Evolutionary conservation across 2,329 filamentous ascomycete species (phyloP).

Genomic region (Exophiala sp.): DNA sequence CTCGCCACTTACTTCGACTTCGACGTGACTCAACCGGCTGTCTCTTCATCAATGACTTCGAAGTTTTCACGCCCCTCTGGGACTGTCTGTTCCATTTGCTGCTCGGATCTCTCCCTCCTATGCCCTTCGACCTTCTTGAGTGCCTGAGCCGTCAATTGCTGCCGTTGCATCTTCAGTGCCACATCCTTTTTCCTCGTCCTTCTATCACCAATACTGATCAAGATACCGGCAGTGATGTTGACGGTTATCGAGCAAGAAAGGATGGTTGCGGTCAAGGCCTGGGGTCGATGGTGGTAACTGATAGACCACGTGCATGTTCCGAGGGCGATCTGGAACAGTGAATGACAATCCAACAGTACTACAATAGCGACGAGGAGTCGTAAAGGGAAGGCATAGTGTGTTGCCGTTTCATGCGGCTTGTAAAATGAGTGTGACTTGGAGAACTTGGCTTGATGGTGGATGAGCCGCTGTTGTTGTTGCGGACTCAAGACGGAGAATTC

Average conservation of each 20-base stretch:
- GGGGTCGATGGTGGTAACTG: conserved; percentile 63
- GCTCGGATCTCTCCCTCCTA: conserved; percentile 20
- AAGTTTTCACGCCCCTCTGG: conserved; percentile 10
- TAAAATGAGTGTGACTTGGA: conserved; percentile 83
- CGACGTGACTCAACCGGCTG: conserved; percentile 11
- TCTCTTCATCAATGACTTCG: conserved; percentile 24
- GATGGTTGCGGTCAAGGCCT: conserved; percentile 74
- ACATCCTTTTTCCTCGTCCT: conserved; percentile 83
- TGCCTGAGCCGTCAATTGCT: conserved; percentile 67
- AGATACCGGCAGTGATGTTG: conserved; percentile 71
- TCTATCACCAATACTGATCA: conserved; percentile 73
- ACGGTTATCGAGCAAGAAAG: conserved; percentile 74
- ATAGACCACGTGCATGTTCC: conserved; percentile 78
- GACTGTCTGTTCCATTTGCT: not conserved
- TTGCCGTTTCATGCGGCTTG: conserved; percentile 80
- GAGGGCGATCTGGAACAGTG: conserved; percentile 73
- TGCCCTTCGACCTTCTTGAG: conserved; percentile 47
- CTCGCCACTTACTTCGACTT: not conserved
- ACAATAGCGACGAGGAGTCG: conserved; percentile 71
- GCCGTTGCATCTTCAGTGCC: conserved; percentile 69
- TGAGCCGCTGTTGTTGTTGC: conserved; percentile 65
- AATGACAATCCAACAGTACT: conserved; percentile 75
- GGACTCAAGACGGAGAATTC: conserved; percentile 31
- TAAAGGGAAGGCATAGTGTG: conserved; percentile 75
- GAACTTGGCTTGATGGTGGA: conserved; percentile 76